These are phyloP conservation scores for Magnolia officinalis DNA, from an alignment of 164 flowering plant genomes.

Conservation along the genomic window DNA sequence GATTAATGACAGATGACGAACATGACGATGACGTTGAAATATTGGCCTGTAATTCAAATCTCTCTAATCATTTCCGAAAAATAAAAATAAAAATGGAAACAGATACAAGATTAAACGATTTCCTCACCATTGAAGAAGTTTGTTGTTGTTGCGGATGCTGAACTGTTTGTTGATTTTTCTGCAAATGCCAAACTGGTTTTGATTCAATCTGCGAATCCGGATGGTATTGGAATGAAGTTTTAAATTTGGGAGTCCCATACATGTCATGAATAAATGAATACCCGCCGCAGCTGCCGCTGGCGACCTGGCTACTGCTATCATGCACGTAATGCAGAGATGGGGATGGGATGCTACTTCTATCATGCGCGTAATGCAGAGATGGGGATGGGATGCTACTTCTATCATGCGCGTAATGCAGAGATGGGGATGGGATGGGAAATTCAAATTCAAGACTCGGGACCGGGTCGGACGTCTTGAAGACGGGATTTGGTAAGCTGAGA, in stretches of 20 bases:
- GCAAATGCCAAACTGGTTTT: slow-evolving; percentile 24
- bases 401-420: neutral
- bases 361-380: neutral
- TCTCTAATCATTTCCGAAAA: neutral
- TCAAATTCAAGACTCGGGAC: slow-evolving; percentile 20
- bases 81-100: neutral
- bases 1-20: slow-evolving; percentile 42
- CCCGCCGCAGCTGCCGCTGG: slow-evolving; percentile 19
- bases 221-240: slow-evolving; percentile 26
- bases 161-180: neutral
- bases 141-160: neutral
- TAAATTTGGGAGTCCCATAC: slow-evolving; percentile 21
- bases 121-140: neutral
- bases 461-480: slow-evolving; percentile 20
- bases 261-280: slow-evolving; percentile 23
- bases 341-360: neutral
- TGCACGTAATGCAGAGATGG: neutral
- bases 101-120: neutral
- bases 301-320: neutral
- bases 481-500: slow-evolving; percentile 17
- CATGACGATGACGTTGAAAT: slow-evolving; percentile 33
- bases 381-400: neutral
- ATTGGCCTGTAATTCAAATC: slow-evolving; percentile 43
- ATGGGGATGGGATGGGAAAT: neutral
- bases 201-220: slow-evolving; percentile 27